These are phyloP conservation scores for Candida oleophila DNA, from an alignment of 805 yeast genomes.

Conservation along the genomic window DNA sequence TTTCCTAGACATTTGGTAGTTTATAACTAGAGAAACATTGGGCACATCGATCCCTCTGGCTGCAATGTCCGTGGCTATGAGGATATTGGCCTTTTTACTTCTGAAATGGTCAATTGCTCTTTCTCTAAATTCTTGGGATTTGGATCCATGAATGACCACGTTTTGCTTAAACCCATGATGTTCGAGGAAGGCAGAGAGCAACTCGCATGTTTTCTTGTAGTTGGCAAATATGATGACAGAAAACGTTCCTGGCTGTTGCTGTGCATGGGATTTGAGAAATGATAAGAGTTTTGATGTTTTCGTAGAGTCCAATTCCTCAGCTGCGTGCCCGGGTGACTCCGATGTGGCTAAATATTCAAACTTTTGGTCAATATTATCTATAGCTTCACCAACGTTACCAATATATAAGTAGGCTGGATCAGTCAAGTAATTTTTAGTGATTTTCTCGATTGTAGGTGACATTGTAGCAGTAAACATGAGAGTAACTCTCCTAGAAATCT, in stretches of 20 bases:
- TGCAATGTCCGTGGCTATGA: conserved; percentile 94
- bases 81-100: conserved; percentile 52
- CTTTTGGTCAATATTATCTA: conserved; percentile 66
- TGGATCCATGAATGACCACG: conserved; percentile 81
- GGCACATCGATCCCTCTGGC: conserved; percentile 96
- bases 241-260: conserved; percentile 10
- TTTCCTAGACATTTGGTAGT: conserved; percentile 76
- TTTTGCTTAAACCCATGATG: conserved; percentile 45
- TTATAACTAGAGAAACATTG: conserved; percentile 78
- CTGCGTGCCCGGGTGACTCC: conserved; percentile 21
- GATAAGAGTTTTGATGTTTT: conserved; percentile 44
- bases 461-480: conserved; percentile 96
- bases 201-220: conserved; percentile 70
- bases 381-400: conserved; percentile 66
- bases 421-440: conserved; percentile 61
- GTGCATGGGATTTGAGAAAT: conserved; percentile 46
- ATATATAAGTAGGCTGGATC: conserved; percentile 65
- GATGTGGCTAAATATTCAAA: conserved; percentile 40
- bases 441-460: conserved; percentile 67
- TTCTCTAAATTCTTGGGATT: conserved; percentile 83
- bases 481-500: conserved; percentile 49
- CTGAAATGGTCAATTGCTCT: conserved; percentile 63
- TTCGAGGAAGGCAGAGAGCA: conserved; percentile 50
- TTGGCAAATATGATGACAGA: conserved; percentile 79
- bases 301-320: conserved; percentile 21